Evolutionary conservation across 305 asterid genomes (phyloP).

Genomic region (Andrographis paniculata): DNA sequence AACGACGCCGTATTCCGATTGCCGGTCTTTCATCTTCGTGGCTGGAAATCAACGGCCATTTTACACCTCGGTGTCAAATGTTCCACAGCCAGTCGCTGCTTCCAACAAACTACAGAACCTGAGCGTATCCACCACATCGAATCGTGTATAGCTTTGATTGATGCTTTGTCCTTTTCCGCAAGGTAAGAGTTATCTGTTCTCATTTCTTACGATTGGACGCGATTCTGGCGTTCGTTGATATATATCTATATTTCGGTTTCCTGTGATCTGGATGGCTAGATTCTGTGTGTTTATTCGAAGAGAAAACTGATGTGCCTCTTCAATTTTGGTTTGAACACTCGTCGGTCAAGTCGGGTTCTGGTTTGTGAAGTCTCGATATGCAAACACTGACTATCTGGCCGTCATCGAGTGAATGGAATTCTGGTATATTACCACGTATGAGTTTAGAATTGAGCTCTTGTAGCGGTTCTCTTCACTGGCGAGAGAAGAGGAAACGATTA

Average conservation of each 20-base stretch:
- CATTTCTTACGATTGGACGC: not conserved
- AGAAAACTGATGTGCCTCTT: too few relatives aligned
- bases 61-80: constrained; percentile 24
- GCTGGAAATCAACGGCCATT: constrained; percentile 12
- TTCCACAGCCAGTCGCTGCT: too few relatives aligned
- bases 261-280: not conserved
- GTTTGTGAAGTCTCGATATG: constrained; percentile 36
- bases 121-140: too few relatives aligned
- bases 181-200: not conserved
- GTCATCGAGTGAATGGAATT: constrained; percentile 32
- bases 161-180: not conserved
- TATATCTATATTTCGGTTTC: not conserved
- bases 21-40: constrained; percentile 9
- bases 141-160: too few relatives aligned
- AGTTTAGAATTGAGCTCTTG: constrained; percentile 30
- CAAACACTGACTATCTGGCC: constrained; percentile 61
- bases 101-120: too few relatives aligned
- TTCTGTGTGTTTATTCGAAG: too few relatives aligned
- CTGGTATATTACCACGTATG: constrained; percentile 31
- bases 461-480: not conserved
- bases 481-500: constrained; percentile 27
- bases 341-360: not conserved
- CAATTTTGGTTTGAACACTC: not conserved
- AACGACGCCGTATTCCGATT: constrained; percentile 17
- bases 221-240: not conserved